Evolutionary conservation across 345 rosid genomes (phyloP).

Genomic region (Abelmoschus esculentus): DNA sequence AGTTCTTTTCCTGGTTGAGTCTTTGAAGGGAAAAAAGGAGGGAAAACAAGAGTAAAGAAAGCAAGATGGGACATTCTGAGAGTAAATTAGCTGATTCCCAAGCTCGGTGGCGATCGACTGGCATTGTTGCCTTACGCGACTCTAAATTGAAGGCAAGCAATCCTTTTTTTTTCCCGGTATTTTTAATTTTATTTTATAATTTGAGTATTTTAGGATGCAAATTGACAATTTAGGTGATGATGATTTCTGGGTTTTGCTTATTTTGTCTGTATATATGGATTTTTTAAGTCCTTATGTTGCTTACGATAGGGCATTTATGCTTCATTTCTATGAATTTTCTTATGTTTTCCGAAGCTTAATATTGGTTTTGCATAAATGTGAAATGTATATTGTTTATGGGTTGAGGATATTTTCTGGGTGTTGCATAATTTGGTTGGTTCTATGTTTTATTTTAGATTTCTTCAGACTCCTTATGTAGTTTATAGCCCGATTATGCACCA

Average conservation of each 20-base stretch:
- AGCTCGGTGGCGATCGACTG: slow-evolving; percentile 90
- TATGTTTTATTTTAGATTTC: not conserved
- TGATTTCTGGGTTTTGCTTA: not conserved
- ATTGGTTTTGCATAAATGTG: not conserved
- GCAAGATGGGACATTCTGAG: slow-evolving; percentile 66
- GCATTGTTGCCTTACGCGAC: slow-evolving; percentile 88
- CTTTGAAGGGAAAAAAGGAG: not conserved
- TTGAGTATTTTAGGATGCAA: not conserved
- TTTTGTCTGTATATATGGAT: not conserved
- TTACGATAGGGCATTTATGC: not conserved
- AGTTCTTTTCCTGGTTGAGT: not conserved
- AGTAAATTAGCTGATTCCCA: slow-evolving; percentile 46
- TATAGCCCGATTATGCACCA: not conserved
- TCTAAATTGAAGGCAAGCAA: slow-evolving; percentile 70
- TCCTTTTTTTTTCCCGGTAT: not conserved
- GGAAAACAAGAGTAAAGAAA: not conserved
- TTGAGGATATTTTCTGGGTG: not conserved
- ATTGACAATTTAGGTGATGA: not conserved
- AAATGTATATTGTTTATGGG: not conserved
- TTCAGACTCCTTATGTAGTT: not conserved
- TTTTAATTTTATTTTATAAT: not conserved
- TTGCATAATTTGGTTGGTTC: not conserved
- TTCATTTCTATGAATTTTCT: not conserved
- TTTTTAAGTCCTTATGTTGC: not conserved
- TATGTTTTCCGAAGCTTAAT: not conserved